Base-by-base conservation (phyloP, 2,329 filamentous ascomycete species). In the Fusarium gaditjirri region DNA sequence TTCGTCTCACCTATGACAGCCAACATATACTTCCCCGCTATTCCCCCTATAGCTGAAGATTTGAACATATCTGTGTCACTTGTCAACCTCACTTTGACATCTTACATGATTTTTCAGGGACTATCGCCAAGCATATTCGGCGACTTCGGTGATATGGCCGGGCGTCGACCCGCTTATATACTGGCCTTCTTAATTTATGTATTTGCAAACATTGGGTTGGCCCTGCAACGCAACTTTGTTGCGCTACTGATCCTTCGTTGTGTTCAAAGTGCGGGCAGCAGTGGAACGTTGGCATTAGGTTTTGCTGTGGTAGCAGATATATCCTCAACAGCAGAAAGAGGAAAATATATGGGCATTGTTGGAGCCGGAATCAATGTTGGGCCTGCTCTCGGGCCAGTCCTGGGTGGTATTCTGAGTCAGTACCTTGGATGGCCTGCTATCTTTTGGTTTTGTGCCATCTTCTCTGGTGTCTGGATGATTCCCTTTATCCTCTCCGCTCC, bases 231-330 rank as follows among this genome's bases (percentile, higher is more conserved):
- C 35, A 83, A 86, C 75, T 91, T 88, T 63, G 83, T 85, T 2
- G 87, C 89, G 0, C 80, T 93, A 25, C 76, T 92, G 36, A 82
- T 91, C 5, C 80, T 93, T 13, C 86, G 91, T 1, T 89, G 88
- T 81, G 64, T 92, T 6, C 91, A 93, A 75, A 90, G 88, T 36
- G 84, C 85, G 1, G 91, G 92, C 2, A 91, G 88, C 77, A 91
- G 89, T 73, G 90, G 90, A 1, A 92, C 91, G 0, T 84, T 94
- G n/a, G 91, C 93, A 0, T 83, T 96, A 2, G 89, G 89, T 0
- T 92, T 88, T 68, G 93, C 90, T 4, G 89, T 94, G 4, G 88
- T 95, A 19, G 90, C 91, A 2, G 93, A 96, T 75, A 86, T 94
- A 9, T 86, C 90, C 0, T 89, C 91, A 1, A 90, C 87, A 49